Evolutionary conservation across 2,329 filamentous ascomycete genomes (phyloP).

Genomic region (Aspergillus arachidicola): DNA sequence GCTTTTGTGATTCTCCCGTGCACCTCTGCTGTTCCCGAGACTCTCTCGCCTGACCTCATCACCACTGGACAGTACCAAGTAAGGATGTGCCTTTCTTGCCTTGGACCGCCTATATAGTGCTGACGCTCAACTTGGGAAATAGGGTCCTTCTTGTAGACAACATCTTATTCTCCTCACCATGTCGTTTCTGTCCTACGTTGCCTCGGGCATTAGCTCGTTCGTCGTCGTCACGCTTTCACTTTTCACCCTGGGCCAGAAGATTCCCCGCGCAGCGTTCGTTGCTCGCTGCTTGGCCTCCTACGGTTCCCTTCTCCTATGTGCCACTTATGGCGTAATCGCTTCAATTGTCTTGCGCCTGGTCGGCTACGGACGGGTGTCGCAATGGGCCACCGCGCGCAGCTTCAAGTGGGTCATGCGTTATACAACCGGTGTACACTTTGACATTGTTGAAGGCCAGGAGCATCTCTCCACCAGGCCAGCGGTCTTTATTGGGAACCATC

Average conservation of each 20-base stretch:
- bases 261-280: slow-evolving; percentile 48
- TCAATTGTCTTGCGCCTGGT: slow-evolving; percentile 70
- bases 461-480: slow-evolving; percentile 73
- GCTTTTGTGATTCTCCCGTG: slow-evolving; percentile 6
- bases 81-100: not conserved
- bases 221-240: slow-evolving; percentile 59
- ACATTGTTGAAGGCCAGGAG: slow-evolving; percentile 66
- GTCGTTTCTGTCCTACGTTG: slow-evolving; percentile 63
- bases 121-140: not conserved
- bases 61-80: slow-evolving; percentile 8
- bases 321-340: slow-evolving; percentile 74
- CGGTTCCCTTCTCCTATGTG: slow-evolving; percentile 49
- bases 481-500: slow-evolving; percentile 92
- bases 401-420: slow-evolving; percentile 80
- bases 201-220: slow-evolving; percentile 66
- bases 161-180: slow-evolving; percentile 43
- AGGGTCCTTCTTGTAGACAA: not conserved
- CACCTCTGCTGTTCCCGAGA: slow-evolving; percentile 8
- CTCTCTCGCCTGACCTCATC: slow-evolving; percentile 21
- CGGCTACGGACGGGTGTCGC: slow-evolving; percentile 74
- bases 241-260: slow-evolving; percentile 46
- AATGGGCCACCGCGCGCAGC: slow-evolving; percentile 78
- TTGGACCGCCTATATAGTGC: not conserved
- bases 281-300: slow-evolving; percentile 52
- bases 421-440: slow-evolving; percentile 77